These are phyloP conservation scores for Platanthera zijinensis DNA, from an alignment of 106 monocot genomes.

Conservation along the genomic window DNA sequence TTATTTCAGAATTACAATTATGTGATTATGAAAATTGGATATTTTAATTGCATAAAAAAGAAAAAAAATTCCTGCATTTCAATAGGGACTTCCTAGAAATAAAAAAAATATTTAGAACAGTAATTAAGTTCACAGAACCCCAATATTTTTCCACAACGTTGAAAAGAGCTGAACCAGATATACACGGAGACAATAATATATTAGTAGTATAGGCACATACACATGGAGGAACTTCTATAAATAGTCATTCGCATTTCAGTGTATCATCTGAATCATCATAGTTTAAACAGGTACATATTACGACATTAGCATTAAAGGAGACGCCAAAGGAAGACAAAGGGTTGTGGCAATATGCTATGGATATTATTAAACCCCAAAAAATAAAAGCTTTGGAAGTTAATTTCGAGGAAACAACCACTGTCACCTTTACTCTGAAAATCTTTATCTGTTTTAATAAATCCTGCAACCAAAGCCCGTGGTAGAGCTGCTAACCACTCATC, in stretches of 20 bases:
- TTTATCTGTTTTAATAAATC: conserved; percentile 98
- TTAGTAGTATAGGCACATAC: neutral
- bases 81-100: too few relatives aligned
- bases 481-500: conserved; percentile 88
- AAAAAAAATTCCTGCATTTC: neutral
- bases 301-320: neutral
- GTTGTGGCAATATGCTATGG: neutral
- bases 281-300: neutral
- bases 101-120: too few relatives aligned
- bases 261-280: neutral
- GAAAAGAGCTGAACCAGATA: neutral
- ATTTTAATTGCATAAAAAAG: neutral
- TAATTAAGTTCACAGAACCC: too few relatives aligned
- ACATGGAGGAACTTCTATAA: neutral
- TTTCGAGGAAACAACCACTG: neutral
- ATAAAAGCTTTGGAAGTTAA: neutral
- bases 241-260: neutral
- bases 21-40: neutral
- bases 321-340: neutral
- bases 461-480: conserved; percentile 86
- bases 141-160: too few relatives aligned
- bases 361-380: neutral
- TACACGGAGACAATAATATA: neutral
- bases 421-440: conserved; percentile 78
- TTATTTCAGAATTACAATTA: neutral